Percentiles rank a stretch among this genome's conserved stretches.
These are phyloP conservation scores for Colletotrichum sansevieriae DNA, from an alignment of 2,329 filamentous ascomycete species.

Conservation along the genomic window DNA sequence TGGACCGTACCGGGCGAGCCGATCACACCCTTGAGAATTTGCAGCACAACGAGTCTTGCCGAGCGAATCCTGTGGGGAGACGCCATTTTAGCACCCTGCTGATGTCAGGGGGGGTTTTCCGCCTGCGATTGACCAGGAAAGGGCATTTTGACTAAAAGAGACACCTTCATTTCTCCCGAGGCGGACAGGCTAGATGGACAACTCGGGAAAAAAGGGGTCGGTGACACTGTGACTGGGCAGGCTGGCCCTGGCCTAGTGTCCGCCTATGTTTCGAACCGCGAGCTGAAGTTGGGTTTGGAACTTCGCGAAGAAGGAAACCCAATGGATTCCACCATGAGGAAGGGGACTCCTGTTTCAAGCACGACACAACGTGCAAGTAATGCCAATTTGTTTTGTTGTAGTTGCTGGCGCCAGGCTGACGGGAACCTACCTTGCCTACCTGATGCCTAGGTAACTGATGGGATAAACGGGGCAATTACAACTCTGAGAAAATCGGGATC, in stretches of 20 bases:
- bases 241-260: not conserved
- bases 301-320: slow-evolving; percentile 6
- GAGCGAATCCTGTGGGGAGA: slow-evolving; percentile 9
- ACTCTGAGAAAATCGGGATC: slow-evolving; percentile 10
- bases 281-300: slow-evolving; percentile 14
- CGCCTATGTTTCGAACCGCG: slow-evolving; percentile 29
- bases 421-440: not conserved
- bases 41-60: not conserved
- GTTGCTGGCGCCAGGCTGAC: not conserved
- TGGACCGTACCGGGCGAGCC: too few relatives aligned
- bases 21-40: too few relatives aligned
- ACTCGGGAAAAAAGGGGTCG: not conserved
- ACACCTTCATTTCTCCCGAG: not conserved
- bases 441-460: not conserved
- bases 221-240: slow-evolving; percentile 10
- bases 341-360: slow-evolving; percentile 33
- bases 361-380: not conserved
- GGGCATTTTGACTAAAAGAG: not conserved
- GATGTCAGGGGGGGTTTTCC: not conserved
- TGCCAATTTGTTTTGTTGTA: too few relatives aligned
- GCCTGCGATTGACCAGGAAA: not conserved
- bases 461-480: slow-evolving; percentile 6
- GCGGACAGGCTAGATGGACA: not conserved
- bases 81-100: not conserved
- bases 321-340: slow-evolving; percentile 13